Conservation (phyloP, 2,329 filamentous ascomycete genomes). For the Cercospora sojina region DNA sequence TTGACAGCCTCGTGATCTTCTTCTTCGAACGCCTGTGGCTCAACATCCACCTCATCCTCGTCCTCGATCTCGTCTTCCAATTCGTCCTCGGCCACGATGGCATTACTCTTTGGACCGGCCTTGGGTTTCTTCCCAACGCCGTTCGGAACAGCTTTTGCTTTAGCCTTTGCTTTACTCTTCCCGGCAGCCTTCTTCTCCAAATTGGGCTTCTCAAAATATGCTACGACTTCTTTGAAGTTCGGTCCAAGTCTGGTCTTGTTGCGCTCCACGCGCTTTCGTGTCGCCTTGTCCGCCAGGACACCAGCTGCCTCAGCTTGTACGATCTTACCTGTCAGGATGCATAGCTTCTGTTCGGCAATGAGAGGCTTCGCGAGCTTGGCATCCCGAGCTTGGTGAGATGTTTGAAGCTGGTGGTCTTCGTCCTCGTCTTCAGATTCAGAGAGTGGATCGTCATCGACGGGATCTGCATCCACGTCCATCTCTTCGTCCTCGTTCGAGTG, state of each 20-base stretch:
- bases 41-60: slow-evolving; percentile 40
- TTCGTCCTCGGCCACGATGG: slow-evolving; percentile 45
- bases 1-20: slow-evolving; percentile 39
- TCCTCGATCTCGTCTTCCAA: slow-evolving; percentile 44
- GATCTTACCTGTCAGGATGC: slow-evolving; percentile 79
- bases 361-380: slow-evolving; percentile 59
- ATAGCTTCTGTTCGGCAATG: slow-evolving; percentile 79
- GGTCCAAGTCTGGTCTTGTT: slow-evolving; percentile 78
- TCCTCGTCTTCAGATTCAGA: slow-evolving; percentile 42
- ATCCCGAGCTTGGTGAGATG: slow-evolving; percentile 58
- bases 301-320: slow-evolving; percentile 75
- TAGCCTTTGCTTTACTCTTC: slow-evolving; percentile 47
- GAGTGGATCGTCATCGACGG: slow-evolving; percentile 31
- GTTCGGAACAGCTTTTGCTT: slow-evolving; percentile 39
- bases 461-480: slow-evolving; percentile 46
- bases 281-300: slow-evolving; percentile 66
- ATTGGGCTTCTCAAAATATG: slow-evolving; percentile 63
- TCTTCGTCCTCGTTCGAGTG: slow-evolving; percentile 51
- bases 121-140: slow-evolving; percentile 46
- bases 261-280: slow-evolving; percentile 69
- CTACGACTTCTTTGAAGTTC: slow-evolving; percentile 82
- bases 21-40: slow-evolving; percentile 21
- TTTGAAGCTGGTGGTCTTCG: slow-evolving; percentile 50
- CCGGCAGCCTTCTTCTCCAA: slow-evolving; percentile 54
- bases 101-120: slow-evolving; percentile 41